Percentiles rank a stretch among this genome's conserved stretches.
These are phyloP conservation scores for Harringtonia aguacate DNA, from an alignment of 2,329 filamentous ascomycete genomes.

Conservation along the genomic window DNA sequence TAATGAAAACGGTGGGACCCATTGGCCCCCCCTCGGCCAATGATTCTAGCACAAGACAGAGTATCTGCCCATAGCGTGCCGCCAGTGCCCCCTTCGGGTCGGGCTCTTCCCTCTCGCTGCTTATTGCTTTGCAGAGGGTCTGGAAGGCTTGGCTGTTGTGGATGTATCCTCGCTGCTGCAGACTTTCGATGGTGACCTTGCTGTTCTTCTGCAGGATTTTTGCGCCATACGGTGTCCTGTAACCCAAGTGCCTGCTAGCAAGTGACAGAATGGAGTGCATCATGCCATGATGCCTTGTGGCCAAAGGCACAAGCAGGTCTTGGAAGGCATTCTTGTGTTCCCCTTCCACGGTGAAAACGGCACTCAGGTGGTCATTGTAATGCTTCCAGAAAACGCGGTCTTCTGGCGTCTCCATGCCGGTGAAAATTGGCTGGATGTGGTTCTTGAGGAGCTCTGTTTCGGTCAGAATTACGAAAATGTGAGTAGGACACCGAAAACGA, in stretches of 20 bases:
- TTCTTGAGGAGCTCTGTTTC: constrained; percentile 39
- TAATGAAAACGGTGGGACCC: constrained; percentile 80
- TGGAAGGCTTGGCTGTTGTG: constrained; percentile 46
- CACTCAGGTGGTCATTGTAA: constrained; percentile 69
- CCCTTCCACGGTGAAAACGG: constrained; percentile 70
- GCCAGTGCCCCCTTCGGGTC: constrained; percentile 36
- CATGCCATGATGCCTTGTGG: constrained; percentile 65
- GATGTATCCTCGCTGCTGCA: constrained; percentile 41
- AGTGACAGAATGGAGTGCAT: constrained; percentile 88
- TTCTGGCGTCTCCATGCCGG: constrained; percentile 68
- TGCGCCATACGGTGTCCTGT: constrained; percentile 42
- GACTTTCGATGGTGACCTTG: constrained; percentile 30
- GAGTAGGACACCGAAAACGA: no score
- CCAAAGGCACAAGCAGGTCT: constrained; percentile 72
- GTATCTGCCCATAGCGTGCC: constrained; percentile 51
- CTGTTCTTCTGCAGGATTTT: constrained; percentile 41
- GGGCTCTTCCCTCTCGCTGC: constrained; percentile 20
- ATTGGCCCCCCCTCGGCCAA: constrained; percentile 52
- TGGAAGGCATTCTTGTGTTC: constrained; percentile 79
- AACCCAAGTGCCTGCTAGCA: constrained; percentile 65
- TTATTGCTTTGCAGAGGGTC: constrained; percentile 37
- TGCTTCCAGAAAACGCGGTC: constrained; percentile 76
- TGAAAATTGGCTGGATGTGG: constrained; percentile 56
- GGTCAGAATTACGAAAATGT: no score
- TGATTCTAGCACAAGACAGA: constrained; percentile 49